These are phyloP conservation scores for Cucurbita pepo DNA, from an alignment of 306 rosid species.

Conservation along the genomic window DNA sequence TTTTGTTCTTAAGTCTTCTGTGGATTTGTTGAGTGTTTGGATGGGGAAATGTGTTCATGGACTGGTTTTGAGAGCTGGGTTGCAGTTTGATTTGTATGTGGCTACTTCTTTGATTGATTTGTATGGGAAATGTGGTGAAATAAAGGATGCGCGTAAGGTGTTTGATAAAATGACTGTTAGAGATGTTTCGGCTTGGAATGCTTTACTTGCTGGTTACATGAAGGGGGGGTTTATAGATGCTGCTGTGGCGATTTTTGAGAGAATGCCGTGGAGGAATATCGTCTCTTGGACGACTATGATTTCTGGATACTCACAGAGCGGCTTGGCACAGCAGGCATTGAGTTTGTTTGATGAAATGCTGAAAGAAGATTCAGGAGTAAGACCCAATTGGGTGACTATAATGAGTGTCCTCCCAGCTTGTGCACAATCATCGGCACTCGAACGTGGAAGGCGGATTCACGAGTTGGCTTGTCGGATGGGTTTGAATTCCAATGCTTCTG, in stretches of 20 bases:
- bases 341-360: constrained; percentile 50
- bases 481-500: constrained; percentile 16
- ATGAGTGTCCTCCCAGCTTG: constrained; percentile 61
- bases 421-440: constrained; percentile 68
- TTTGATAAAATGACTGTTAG: constrained; percentile 41
- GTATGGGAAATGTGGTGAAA: constrained; percentile 40
- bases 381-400: constrained; percentile 62
- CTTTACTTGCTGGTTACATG: constrained; percentile 45
- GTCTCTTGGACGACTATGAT: constrained; percentile 76
- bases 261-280: constrained; percentile 51
- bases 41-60: constrained; percentile 59
- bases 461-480: constrained; percentile 31
- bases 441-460: constrained; percentile 80
- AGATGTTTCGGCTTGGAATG: constrained; percentile 63
- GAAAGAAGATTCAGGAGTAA: constrained; percentile 32
- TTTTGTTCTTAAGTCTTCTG: constrained; percentile 48
- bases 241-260: constrained; percentile 46
- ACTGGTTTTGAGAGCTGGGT: constrained; percentile 42
- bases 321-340: constrained; percentile 43
- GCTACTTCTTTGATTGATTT: constrained; percentile 51
- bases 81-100: constrained; percentile 19
- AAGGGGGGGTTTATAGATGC: constrained; percentile 40
- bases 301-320: constrained; percentile 46
- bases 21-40: constrained; percentile 20
- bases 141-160: constrained; percentile 32